These are phyloP conservation scores for Camellia lanceoleosa DNA, from an alignment of 148 eudicot species.

Conservation along the genomic window DNA sequence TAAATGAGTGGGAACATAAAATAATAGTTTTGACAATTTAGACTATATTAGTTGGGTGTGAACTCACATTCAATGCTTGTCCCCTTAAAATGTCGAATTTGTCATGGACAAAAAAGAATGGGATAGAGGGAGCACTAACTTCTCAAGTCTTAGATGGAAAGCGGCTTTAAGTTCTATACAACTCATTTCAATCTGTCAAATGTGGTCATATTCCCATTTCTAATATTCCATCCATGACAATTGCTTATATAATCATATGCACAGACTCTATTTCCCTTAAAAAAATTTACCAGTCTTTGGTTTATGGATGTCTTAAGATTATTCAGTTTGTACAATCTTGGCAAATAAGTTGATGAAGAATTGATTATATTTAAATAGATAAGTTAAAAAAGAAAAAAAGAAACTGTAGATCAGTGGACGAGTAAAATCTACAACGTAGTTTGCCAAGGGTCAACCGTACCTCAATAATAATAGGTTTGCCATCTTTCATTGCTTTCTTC, in stretches of 20 bases:
- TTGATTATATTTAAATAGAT: neutral
- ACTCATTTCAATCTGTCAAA: neutral
- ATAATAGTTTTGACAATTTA: neutral
- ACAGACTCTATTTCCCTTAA: neutral
- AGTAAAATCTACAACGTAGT: neutral
- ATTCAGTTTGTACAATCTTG: neutral
- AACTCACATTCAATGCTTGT: neutral
- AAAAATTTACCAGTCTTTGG: neutral
- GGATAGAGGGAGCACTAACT: neutral
- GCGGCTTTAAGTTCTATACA: neutral
- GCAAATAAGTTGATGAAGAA: neutral
- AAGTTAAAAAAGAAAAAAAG: neutral
- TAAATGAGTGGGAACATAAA: neutral
- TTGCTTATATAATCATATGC: neutral
- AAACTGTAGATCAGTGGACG: neutral
- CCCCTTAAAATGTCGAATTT: neutral
- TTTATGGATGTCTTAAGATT: neutral
- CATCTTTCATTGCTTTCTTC: slow-evolving; percentile 99
- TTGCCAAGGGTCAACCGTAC: slow-evolving; percentile 28
- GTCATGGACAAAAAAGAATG: neutral
- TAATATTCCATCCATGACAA: neutral
- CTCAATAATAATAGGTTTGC: slow-evolving; percentile 97
- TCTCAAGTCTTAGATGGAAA: neutral
- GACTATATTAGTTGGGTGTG: neutral
- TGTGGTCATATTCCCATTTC: neutral